Evolutionary conservation across 805 yeast species (phyloP).

Genomic region (Cyberlindnera subsufficiens): DNA sequence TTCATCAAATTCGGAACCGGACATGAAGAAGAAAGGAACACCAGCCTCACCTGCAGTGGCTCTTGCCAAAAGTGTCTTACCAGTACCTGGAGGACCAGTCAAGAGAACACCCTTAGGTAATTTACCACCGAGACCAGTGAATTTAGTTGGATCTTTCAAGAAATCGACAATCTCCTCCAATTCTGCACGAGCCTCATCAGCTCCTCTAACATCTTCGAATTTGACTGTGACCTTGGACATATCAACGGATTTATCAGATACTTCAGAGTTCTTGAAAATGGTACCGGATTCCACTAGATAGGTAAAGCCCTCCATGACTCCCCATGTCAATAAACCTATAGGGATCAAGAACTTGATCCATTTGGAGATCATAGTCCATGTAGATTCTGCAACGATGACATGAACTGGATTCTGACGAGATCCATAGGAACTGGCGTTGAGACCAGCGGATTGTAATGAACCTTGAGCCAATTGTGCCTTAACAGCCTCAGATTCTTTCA

Average conservation of each 20-base stretch:
- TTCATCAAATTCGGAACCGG: constrained; percentile 97
- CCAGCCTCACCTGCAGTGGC: constrained; percentile 99
- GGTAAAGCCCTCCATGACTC: constrained; percentile 71
- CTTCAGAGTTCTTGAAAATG: constrained; percentile 67
- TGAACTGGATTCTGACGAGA: constrained; percentile 80
- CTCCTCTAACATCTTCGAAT: constrained; percentile 93
- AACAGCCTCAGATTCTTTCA: constrained; percentile 63
- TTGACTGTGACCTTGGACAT: constrained; percentile 80
- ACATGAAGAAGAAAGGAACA: constrained; percentile 97
- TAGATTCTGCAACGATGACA: constrained; percentile 86
- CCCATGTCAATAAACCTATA: constrained; percentile 72
- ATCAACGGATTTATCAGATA: constrained; percentile 74
- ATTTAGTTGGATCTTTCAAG: constrained; percentile 90
- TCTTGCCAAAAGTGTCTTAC: constrained; percentile 92
- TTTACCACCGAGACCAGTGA: constrained; percentile 95
- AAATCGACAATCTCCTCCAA: constrained; percentile 97
- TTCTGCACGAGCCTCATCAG: constrained; percentile 97
- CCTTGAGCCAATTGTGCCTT: constrained; percentile 37
- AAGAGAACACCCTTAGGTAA: constrained; percentile 94
- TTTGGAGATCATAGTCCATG: constrained; percentile 68
- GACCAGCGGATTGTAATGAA: constrained; percentile 6
- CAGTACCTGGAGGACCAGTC: constrained; percentile 99
- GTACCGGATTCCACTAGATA: constrained; percentile 80
- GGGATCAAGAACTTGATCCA: constrained; percentile 90
- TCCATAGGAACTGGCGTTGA: constrained; percentile 36